A percentile compares a stretch with the other conserved stretches of the same genome.
phyloP scores from a whole-genome alignment of 345 rosid species.

The Boechera divaricarpa region DNA sequence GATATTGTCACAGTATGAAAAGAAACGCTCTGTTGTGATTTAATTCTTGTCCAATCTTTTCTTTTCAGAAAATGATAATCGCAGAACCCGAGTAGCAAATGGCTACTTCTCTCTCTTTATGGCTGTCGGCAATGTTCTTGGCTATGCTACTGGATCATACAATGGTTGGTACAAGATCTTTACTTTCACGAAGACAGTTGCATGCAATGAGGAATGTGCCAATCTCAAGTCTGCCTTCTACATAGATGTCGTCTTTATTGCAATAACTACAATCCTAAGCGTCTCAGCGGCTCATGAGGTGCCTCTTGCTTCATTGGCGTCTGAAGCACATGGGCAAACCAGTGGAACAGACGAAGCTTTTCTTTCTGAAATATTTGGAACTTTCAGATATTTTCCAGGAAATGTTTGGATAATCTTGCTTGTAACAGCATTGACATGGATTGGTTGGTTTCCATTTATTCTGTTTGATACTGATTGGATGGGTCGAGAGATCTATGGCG shows the following conservation, averaged over 20 bases:
- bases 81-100: conserved; percentile 91
- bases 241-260: conserved; percentile 71
- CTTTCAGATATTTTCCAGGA: conserved; percentile 75
- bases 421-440: conserved; percentile 88
- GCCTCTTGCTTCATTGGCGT: conserved; percentile 51
- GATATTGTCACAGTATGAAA: background rate
- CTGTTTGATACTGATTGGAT: conserved; percentile 98
- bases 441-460: conserved; percentile 93
- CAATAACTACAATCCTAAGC: conserved; percentile 67
- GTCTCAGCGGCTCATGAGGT: conserved; percentile 71
- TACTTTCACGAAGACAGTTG: conserved; percentile 74
- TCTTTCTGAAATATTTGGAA: conserved; percentile 85
- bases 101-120: conserved; percentile 92
- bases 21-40: background rate
- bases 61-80: conserved; percentile 77
- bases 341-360: conserved; percentile 76
- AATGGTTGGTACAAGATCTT: conserved; percentile 91
- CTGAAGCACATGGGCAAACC: conserved; percentile 57
- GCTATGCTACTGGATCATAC: conserved; percentile 87
- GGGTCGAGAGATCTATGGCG: conserved; percentile 95
- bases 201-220: conserved; percentile 81
- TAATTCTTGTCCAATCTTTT: conserved; percentile 34
- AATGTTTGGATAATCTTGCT: conserved; percentile 68
- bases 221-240: conserved; percentile 95
- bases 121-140: conserved; percentile 95